Evolutionary conservation across 345 rosid genomes (phyloP).

Genomic region (Populus simonii): DNA sequence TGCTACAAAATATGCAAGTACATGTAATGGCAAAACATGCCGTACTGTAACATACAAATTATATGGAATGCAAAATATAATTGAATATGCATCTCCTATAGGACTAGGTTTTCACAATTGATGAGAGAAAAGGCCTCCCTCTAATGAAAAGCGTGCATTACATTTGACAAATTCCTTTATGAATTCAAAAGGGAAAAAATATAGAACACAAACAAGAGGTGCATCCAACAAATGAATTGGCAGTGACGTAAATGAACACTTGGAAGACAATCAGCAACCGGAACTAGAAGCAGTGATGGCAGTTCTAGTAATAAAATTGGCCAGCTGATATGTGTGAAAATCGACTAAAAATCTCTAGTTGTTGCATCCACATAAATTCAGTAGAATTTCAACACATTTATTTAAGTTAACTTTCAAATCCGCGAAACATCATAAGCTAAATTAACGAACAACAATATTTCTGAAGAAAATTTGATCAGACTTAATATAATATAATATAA

Average conservation of each 20-base stretch:
- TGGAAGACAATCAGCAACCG: not conserved
- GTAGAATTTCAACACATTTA: not conserved
- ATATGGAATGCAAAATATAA: not conserved
- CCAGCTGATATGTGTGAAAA: not conserved
- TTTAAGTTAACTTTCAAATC: not conserved
- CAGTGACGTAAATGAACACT: not conserved
- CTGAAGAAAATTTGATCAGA: slow-evolving; percentile 3
- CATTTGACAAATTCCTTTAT: not conserved
- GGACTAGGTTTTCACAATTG: not conserved
- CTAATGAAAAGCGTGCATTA: not conserved
- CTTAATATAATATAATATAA: not conserved
- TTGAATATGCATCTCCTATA: not conserved
- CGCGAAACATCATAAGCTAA: not conserved
- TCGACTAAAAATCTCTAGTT: not conserved
- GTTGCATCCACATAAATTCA: not conserved
- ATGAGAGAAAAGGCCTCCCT: not conserved
- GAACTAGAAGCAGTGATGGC: not conserved
- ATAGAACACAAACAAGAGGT: not conserved
- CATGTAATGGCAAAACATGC: not conserved
- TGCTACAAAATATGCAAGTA: not conserved
- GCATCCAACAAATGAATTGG: not conserved
- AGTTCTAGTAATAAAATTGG: not conserved
- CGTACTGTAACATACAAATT: not conserved
- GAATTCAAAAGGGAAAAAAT: not conserved
- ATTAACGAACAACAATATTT: not conserved